phyloP scores from a whole-genome alignment of 2,329 filamentous ascomycete genomes.

The Trichoderma gracile region DNA sequence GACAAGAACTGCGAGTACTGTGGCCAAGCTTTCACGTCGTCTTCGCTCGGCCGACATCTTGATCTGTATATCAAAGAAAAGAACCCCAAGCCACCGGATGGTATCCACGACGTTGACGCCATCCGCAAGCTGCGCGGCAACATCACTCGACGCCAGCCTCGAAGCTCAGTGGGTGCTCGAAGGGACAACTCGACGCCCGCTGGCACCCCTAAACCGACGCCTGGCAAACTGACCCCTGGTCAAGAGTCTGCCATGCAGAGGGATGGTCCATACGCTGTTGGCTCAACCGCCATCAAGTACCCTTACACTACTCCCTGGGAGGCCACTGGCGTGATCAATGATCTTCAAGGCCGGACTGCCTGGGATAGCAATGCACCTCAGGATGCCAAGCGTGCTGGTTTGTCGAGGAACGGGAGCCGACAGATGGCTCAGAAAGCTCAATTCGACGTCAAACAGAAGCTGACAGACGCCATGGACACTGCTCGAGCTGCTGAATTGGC shows the following conservation, averaged over 20 bases:
- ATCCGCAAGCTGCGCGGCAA: constrained; percentile 80
- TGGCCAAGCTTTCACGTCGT: constrained; percentile 86
- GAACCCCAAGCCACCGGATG: constrained; percentile 85
- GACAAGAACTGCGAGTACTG: constrained; percentile 90
- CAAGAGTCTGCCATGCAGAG: constrained; percentile 47
- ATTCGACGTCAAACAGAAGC: constrained; percentile 63
- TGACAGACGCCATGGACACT: constrained; percentile 73
- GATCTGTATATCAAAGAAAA: constrained; percentile 93
- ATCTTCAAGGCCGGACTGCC: constrained; percentile 54
- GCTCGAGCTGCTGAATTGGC: constrained; percentile 82
- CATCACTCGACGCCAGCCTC: constrained; percentile 83
- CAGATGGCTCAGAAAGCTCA: constrained; percentile 60
- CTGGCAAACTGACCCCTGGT: constrained; percentile 43
- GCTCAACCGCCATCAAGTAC: constrained; percentile 56
- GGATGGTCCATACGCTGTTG: constrained; percentile 46
- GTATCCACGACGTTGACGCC: constrained; percentile 85
- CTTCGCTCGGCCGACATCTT: constrained; percentile 87
- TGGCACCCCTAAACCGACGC: constrained; percentile 49
- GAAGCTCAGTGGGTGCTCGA: constrained; percentile 61
- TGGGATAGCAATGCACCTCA: constrained; percentile 40
- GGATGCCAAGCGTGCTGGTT: constrained; percentile 41
- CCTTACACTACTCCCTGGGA: constrained; percentile 68
- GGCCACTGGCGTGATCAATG: constrained; percentile 74
- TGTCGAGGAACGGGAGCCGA: constrained; percentile 50
- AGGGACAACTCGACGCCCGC: constrained; percentile 61